These are phyloP conservation scores for Tillandsia leiboldiana DNA, from an alignment of 176 grass and related monocot genomes.

Conservation along the genomic window DNA sequence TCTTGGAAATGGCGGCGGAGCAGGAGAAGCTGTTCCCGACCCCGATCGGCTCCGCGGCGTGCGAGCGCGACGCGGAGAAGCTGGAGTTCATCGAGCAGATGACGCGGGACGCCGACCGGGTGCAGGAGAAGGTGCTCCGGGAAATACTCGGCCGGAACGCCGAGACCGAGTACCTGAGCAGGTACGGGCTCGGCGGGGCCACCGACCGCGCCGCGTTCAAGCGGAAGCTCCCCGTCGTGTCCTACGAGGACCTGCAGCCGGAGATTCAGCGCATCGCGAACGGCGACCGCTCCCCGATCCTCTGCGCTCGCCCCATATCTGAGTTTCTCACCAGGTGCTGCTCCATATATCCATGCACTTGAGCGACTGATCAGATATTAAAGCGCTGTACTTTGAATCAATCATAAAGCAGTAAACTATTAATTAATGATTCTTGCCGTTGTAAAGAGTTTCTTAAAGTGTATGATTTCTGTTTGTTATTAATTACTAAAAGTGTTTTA, in stretches of 20 bases:
- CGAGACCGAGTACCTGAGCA: conserved; percentile 72
- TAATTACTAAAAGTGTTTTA: background rate
- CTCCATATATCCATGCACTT: background rate
- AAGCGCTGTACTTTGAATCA: too few species aligned
- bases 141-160: conserved; percentile 69
- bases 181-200: conserved; percentile 47
- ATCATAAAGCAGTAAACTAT: background rate
- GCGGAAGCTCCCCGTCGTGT: conserved; percentile 53
- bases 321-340: conserved; percentile 88
- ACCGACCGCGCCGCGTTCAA: conserved; percentile 62
- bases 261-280: conserved; percentile 93
- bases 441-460: background rate
- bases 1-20: background rate
- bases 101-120: conserved; percentile 43
- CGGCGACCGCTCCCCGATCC: conserved; percentile 76
- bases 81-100: conserved; percentile 80
- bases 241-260: conserved; percentile 75
- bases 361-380: too few species aligned
- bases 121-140: conserved; percentile 53
- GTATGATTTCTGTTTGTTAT: background rate
- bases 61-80: conserved; percentile 58
- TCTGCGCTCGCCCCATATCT: conserved; percentile 72
- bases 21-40: conserved; percentile 2
- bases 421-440: conserved; percentile 13
- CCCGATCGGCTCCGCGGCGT: conserved; percentile 22